Evolutionary conservation across 2,329 filamentous ascomycete genomes (phyloP), one percentile per base, ranked within the genome.

Genomic region (Beauveria sp.): DNA sequence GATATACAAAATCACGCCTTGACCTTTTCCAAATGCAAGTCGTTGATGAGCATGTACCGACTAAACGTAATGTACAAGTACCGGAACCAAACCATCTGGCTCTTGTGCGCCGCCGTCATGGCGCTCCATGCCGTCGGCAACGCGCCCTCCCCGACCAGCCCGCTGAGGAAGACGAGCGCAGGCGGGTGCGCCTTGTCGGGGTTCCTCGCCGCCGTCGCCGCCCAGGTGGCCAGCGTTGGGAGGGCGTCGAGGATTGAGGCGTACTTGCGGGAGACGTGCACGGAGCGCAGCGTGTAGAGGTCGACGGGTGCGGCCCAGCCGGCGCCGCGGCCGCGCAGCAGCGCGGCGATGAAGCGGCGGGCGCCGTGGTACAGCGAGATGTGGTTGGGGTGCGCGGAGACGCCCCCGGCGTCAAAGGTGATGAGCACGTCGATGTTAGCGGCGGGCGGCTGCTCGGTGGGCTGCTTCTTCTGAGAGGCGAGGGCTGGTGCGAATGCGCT

Each of bases 81-180:
- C 8, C 95, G 85, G 72, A 98, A 99, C 95, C 95, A 99, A 43
- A 90, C 85, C 95, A 99, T 99, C 81, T 99, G 95, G 74, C 92
- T 97, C 76, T 86, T 81, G 78, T 99, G 95, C 30, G 90, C 93
- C 60, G 83, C 81, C 1, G 90, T 92, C 95, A 99, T 99, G 38
- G 95, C 93, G 60, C 78, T 81, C 77, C 93, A 88, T 8, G 91
- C 93, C 34, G 81, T 78, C 10, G 72, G 72, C 62, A 79, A 72
- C n/a, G 75, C 78, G 53, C 75, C 75, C 2, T 69, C 83, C 65
- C 87, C 79, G 65, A 88, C 85, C 18, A 91, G 79, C 9, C 83
- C 82, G 74, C 83, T 96, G 63, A 93, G 79, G 69, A 88, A 92
- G 42, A 96, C 71, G 58, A 96, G 73, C 1, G 81, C 81, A 2